Base-by-base conservation (phyloP, 2,329 filamentous ascomycete species). In the Pseudopithomyces chartarum region DNA sequence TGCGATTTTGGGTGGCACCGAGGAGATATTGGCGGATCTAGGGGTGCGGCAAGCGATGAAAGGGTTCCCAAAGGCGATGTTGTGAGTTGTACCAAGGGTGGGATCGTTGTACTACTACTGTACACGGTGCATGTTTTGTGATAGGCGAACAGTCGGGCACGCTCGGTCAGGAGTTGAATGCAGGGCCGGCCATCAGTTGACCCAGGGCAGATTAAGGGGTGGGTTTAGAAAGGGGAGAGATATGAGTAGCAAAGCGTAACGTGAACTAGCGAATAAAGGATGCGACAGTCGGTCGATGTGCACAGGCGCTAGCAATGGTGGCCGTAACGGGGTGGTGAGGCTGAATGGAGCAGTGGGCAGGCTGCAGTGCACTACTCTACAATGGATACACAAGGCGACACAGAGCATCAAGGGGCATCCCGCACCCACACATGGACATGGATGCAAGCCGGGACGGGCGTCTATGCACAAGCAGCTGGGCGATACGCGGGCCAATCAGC, bases 31-130 rank as follows among this genome's bases (percentile, higher is more conserved):
- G 56, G 89, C 84, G 5, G 92, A 96, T 77, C 74, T 96, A 52
- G 91, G 91, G 8, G 91, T 96, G 1, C 82, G 91, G 62, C 91
- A 96, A 78, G 92, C 91, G 20, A 87, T 95, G 82, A 90, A 88
- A 76, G 84, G 86, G 63, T 93, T 96, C 81, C 92, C 92, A 29
- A 94, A 94, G 79, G 86, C 90, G 23, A 92, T 90, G 84, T 73
- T 96, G 74, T 95, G 87, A 19, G 6, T 6, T 5, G 12, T 6
- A n/a, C 6, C 12, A n/a, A 38, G 34, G 34, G 13, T n/a, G 34
- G 12, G n/a, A 34, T 7, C 32, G 7, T 34, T 7, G 32, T 34
- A 34, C 7, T 13, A 34, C 7, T 13, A 13, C 13, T 38, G 12
- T 38, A n/a, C 12, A 38, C 13, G 13, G 34, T 38, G 12, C 11